Conservation (phyloP, 305 asterid genomes). For the Euphrasia arctica region DNA sequence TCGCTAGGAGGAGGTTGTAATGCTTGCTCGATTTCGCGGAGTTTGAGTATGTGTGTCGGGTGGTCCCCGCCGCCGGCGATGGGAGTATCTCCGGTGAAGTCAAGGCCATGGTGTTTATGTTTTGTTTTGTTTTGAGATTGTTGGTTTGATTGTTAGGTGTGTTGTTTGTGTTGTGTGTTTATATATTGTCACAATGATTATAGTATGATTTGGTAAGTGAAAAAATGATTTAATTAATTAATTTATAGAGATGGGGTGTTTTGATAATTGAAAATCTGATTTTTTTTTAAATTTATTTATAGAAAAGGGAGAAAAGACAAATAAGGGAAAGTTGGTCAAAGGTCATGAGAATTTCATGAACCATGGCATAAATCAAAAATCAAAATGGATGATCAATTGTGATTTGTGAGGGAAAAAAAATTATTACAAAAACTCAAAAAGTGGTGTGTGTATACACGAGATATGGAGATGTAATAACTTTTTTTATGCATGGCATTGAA, state of each 20-base stretch:
- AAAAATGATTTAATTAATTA: too few relatives aligned
- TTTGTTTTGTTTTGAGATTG: neutral
- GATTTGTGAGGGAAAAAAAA: neutral
- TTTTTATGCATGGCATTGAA: constrained; percentile 28
- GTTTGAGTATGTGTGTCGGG: neutral
- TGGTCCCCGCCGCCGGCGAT: neutral
- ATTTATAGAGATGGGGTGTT: too few relatives aligned
- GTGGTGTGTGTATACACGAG: constrained; percentile 24
- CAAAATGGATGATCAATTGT: constrained; percentile 3
- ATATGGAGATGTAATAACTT: constrained; percentile 9
- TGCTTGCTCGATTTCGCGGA: constrained; percentile 21
- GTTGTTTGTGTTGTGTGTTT: neutral
- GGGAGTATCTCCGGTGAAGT: neutral
- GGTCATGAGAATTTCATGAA: constrained; percentile 34
- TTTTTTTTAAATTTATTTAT: neutral
- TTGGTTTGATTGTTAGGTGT: neutral
- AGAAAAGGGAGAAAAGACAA: constrained; percentile 1
- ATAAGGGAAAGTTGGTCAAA: constrained; percentile 24
- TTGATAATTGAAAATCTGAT: too few relatives aligned
- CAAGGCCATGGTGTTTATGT: neutral
- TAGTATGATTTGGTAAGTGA: neutral
- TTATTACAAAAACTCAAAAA: neutral
- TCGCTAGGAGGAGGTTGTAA: constrained; percentile 32
- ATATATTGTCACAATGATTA: neutral
- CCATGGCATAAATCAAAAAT: neutral